These are phyloP conservation scores for Fusarium zealandicum DNA, from an alignment of 2,329 filamentous ascomycete species.

Conservation along the genomic window DNA sequence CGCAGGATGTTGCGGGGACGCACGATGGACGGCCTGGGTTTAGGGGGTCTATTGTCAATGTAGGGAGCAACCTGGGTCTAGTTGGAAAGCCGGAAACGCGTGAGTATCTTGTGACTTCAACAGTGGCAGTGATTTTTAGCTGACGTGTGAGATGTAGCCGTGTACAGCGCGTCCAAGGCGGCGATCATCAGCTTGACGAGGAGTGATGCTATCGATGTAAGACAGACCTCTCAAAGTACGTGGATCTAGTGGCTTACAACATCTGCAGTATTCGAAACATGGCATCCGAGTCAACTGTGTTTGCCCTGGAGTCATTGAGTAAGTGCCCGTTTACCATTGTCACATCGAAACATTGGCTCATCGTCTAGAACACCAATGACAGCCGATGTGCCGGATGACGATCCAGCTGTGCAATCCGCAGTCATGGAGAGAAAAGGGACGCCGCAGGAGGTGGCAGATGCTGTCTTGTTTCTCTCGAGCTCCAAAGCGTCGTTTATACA, in stretches of 20 bases:
- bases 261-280: slow-evolving; percentile 50
- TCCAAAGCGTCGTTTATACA: slow-evolving; percentile 56
- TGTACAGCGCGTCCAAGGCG: slow-evolving; percentile 56
- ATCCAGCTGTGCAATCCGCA: slow-evolving; percentile 45
- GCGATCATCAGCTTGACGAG: slow-evolving; percentile 54
- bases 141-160: slow-evolving; percentile 30
- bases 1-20: slow-evolving; percentile 50
- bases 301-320: slow-evolving; percentile 55
- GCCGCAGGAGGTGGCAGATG: slow-evolving; percentile 56
- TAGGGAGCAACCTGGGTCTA: slow-evolving; percentile 53
- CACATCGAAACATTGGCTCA: not conserved
- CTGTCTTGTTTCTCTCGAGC: slow-evolving; percentile 53
- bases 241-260: not conserved
- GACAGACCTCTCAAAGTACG: slow-evolving; percentile 5
- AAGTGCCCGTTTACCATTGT: slow-evolving; percentile 13
- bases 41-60: slow-evolving; percentile 54
- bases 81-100: slow-evolving; percentile 51
- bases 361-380: slow-evolving; percentile 52
- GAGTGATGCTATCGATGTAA: slow-evolving; percentile 55
- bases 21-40: slow-evolving; percentile 52
- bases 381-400: slow-evolving; percentile 46
- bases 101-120: slow-evolving; percentile 34
- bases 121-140: not conserved
- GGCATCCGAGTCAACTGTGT: slow-evolving; percentile 56
- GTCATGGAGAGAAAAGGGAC: slow-evolving; percentile 52